Evolutionary conservation across 495 filamentous ascomycete species (phyloP).

Genomic region (Talaromyces ruber): DNA sequence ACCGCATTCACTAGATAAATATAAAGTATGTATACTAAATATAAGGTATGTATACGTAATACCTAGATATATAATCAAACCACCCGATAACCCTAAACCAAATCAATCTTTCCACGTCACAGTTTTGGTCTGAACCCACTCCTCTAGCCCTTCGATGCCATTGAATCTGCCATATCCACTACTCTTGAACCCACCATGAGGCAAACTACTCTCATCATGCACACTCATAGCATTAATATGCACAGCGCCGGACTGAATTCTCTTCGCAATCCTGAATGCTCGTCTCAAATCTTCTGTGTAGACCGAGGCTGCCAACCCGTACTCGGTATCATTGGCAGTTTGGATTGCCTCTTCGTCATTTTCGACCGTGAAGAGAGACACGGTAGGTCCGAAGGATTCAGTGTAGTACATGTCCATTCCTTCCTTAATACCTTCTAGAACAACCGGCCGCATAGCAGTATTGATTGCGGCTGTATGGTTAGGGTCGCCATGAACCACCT

Average conservation of each 20-base stretch:
- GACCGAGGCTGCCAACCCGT: conserved; percentile 39
- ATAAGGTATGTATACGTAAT: no score
- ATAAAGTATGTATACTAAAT: no score
- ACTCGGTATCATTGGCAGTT: conserved; percentile 45
- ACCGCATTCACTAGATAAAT: no score
- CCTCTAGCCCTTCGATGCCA: conserved; percentile 47
- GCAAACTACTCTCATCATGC: conserved; percentile 71
- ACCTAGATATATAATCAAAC: no score
- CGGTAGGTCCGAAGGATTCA: conserved; percentile 78
- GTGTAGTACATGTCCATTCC: conserved; percentile 77
- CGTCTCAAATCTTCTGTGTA: conserved; percentile 41
- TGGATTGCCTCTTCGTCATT: conserved; percentile 39
- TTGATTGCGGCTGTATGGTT: neutral
- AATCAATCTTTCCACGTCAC: conserved; percentile 53
- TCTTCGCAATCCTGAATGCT: conserved; percentile 36
- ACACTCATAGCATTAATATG: conserved; percentile 84
- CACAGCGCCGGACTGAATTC: conserved; percentile 56
- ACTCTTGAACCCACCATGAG: conserved; percentile 81
- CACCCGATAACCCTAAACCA: neutral
- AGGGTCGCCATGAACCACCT: neutral
- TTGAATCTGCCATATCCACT: conserved; percentile 74
- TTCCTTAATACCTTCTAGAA: conserved; percentile 58
- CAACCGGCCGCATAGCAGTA: conserved; percentile 60
- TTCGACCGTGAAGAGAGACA: conserved; percentile 43
- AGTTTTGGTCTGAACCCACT: conserved; percentile 81